These are phyloP conservation scores for Penicillium riverlandense DNA, from an alignment of 495 filamentous ascomycete species.

Conservation along the genomic window DNA sequence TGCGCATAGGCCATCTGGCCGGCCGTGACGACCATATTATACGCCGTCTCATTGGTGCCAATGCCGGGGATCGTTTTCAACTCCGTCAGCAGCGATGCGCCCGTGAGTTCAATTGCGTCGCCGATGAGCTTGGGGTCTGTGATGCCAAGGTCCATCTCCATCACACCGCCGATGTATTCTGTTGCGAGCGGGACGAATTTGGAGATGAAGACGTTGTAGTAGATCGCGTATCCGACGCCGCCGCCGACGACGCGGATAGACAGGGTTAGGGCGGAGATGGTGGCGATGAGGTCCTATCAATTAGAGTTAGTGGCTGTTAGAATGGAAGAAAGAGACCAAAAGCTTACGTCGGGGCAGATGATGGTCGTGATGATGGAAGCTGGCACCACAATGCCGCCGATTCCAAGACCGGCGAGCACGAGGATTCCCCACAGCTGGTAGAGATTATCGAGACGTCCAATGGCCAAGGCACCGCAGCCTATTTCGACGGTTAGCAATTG, in stretches of 20 bases:
- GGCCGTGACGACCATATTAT: constrained; percentile 51
- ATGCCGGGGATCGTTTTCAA: constrained; percentile 51
- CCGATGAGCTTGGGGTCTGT: constrained; percentile 31
- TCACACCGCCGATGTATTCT: constrained; percentile 46
- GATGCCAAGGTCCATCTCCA: constrained; percentile 47
- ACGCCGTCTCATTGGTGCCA: constrained; percentile 42
- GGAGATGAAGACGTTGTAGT: constrained; percentile 68
- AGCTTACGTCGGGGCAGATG: constrained; percentile 55
- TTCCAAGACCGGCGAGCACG: constrained; percentile 58
- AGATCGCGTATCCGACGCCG: constrained; percentile 63
- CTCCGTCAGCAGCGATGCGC: constrained; percentile 45
- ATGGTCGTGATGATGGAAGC: constrained; percentile 67
- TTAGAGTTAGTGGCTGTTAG: background rate
- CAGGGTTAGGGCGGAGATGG: constrained; percentile 65
- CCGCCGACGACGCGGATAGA: constrained; percentile 67
- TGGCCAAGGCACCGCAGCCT: constrained; percentile 57
- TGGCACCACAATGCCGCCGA: constrained; percentile 68
- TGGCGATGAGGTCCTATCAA: constrained; percentile 59
- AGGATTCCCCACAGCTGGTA: constrained; percentile 54
- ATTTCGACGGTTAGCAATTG: background rate
- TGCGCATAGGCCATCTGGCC: constrained; percentile 57
- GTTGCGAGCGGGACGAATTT: constrained; percentile 51
- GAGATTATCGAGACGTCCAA: constrained; percentile 51
- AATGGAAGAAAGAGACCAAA: background rate
- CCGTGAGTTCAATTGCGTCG: constrained; percentile 50